Evolutionary conservation across 1,139 yeast genomes (phyloP), one percentile per base, ranked within the genome.

Genomic region (Candida neerlandica): DNA sequence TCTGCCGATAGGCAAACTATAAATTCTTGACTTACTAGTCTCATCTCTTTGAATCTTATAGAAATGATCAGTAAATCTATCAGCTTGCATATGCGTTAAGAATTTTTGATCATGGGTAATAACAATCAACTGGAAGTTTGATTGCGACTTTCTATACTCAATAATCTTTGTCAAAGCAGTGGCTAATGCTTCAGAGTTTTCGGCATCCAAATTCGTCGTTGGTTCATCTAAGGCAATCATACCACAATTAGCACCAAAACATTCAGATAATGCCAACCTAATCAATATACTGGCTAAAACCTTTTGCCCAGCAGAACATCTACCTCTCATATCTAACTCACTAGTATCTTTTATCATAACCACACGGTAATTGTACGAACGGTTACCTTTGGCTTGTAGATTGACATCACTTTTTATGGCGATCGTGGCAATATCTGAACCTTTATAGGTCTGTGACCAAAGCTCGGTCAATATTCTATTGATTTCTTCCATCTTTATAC

Each of bases 251-350:
- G 85, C 80, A 7, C 99, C 99, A 72, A 95, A 94, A 62, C 98
- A 90, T 66, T 95, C 99, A 0, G 98, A 96, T 45, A 95, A 72
- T 0, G 98, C 97, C 51, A 95, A 73, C 49, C 99, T 77, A 48
- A 95, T 92, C 35, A 95, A 84, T 47, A 95, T 91, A 49, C 96
- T 86, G 0, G 99, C 97, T 49, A 95, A 72, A 1, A 95, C 98
- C 63, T 91, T 90, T 66, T 95, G 99, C 1, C 99, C 99, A 0
- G 99, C 99, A 2, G 97, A 90, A 66, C 99, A 95, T 50, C 99
- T 74, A 0, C 99, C 99, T 56, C 99, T 80, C 99, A 95, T 95
- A 62, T 95, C 99, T 43, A 95, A 73, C 65, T 94, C 99, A 1
- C 85, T 87, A 48, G 89, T 95, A 58, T 89, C 90, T 63, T 95